Evolutionary conservation across 2,329 filamentous ascomycete genomes (phyloP), one percentile per base, ranked within the genome.

Genomic region (Arthrobotrys conoides): DNA sequence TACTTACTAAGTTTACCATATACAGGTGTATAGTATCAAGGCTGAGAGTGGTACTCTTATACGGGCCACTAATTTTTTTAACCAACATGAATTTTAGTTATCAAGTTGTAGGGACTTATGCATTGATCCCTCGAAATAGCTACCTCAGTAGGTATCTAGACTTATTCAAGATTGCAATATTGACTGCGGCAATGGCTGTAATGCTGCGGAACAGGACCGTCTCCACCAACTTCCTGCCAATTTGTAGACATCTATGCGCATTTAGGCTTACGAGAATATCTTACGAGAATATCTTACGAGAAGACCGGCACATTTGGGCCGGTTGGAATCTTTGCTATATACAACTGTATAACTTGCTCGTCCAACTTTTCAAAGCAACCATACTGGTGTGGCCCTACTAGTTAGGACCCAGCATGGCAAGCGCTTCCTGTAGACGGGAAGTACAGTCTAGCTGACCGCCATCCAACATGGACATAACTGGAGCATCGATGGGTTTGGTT

Each of bases 371-470:
- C 27, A 33, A n/a, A 1, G 14, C 22, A 22, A n/a, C 16, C 27
- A 30, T 30, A 30, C 27, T 2, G 1, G 12, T 18, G 16, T n/a
- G 3, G 1, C 12, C 38, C 14, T 33, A 14, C 4, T 59, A 22
- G 38, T n/a, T 38, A n/a, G 9, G 12, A 51, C 53, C 53, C 30
- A 38, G 53, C 53, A 59, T 14, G 53, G 53, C 9, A 59, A 59
- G 16, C 53, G 36, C 30, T 59, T 30, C 53, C 53, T 38, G n/a
- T 59, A 8, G 51, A 33, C 27, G 51, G 51, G 51, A 55, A 33
- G 51, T 55, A 55, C 51, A 55, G 51, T 55, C 51, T 33, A 8
- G 24, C 24, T 2, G 27, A 3, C 51, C 16, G 24, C 6, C 24
- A 55, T 30, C 51, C 51, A 55, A 55, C 51, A 18, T 33, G 51